These are phyloP conservation scores for Carpinus viminea DNA, from an alignment of 306 rosid species.

Conservation along the genomic window DNA sequence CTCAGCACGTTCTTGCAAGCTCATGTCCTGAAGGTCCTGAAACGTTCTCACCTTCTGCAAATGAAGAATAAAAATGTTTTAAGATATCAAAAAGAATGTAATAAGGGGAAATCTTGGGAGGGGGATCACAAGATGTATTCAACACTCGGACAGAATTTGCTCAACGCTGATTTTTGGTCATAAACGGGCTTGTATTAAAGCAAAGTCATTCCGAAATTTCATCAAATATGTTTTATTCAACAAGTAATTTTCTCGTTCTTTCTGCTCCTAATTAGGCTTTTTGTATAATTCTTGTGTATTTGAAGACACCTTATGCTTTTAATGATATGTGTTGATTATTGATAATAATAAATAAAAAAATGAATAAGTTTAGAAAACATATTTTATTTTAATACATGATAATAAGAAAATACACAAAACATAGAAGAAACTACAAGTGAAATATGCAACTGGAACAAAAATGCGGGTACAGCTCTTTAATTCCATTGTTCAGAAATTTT, in stretches of 20 bases:
- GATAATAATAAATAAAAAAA: no score
- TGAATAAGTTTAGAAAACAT: no score
- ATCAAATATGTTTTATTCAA: constrained; percentile 1
- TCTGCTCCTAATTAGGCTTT: no score
- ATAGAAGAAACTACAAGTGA: background rate
- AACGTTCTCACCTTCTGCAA: constrained; percentile 87
- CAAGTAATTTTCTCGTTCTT: background rate
- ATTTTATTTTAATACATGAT: no score
- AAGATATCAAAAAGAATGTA: constrained; percentile 16
- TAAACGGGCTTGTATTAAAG: constrained; percentile 2
- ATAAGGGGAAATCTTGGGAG: background rate
- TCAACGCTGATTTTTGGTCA: background rate
- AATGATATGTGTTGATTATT: no score
- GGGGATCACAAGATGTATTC: background rate
- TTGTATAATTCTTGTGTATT: no score
- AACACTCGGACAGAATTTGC: background rate
- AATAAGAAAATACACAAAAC: background rate
- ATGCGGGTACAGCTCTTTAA: no score
- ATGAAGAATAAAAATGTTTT: constrained; percentile 21
- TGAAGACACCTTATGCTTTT: no score
- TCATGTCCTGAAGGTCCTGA: constrained; percentile 88
- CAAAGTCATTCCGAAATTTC: constrained; percentile 7
- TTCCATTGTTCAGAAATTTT: no score
- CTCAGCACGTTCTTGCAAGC: constrained; percentile 72
- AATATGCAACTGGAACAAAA: background rate